These are phyloP conservation scores for Trichocomaceae sp. DNA, from an alignment of 2,329 filamentous ascomycete genomes.

Conservation along the genomic window DNA sequence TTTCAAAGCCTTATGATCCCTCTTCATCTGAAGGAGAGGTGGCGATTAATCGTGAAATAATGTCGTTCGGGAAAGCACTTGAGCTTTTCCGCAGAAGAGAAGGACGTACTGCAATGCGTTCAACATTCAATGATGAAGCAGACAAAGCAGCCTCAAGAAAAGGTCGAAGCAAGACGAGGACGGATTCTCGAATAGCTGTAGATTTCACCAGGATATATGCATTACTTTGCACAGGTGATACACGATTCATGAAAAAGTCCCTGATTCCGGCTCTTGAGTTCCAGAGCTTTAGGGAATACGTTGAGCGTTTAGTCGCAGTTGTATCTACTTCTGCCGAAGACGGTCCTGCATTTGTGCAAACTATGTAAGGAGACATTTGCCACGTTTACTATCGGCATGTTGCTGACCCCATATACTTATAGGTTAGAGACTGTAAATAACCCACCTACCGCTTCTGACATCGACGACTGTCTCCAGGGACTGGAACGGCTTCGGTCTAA, in stretches of 20 bases:
- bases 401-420: conserved; percentile 10
- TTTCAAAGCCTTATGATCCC: conserved; percentile 16
- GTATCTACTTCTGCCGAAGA: conserved; percentile 6
- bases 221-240: conserved; percentile 17
- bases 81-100: background rate
- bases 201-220: conserved; percentile 19
- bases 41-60: conserved; percentile 16
- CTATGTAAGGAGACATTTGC: conserved; percentile 23
- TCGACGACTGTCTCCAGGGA: conserved; percentile 30
- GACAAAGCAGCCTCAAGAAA: background rate
- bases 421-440: conserved; percentile 29
- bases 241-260: conserved; percentile 5
- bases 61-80: conserved; percentile 16
- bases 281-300: conserved; percentile 19
- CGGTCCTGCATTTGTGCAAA: conserved; percentile 18
- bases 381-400: background rate
- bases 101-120: background rate
- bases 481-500: conserved; percentile 23
- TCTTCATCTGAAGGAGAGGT: conserved; percentile 15
- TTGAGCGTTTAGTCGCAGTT: conserved; percentile 18
- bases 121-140: background rate
- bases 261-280: background rate
- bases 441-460: conserved; percentile 27
- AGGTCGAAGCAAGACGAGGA: background rate
- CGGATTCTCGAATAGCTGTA: background rate